Percentiles rank a stretch among this genome's conserved stretches.
phyloP scores from a whole-genome alignment of 129 eudicot genomes.

The Dittrichia graveolens region DNA sequence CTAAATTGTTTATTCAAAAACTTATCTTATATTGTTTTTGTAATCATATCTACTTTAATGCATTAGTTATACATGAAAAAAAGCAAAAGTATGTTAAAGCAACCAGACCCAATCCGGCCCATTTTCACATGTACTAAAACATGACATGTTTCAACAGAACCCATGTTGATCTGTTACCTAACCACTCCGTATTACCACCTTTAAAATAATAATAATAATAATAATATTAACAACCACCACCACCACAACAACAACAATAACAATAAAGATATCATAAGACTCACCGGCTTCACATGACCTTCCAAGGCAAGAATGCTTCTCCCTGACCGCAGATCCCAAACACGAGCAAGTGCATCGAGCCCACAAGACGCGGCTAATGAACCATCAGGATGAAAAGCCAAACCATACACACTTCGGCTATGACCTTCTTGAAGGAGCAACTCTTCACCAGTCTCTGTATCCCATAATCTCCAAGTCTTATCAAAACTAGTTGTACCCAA shows the following conservation, averaged over 20 bases:
- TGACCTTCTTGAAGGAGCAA: slow-evolving; percentile 97
- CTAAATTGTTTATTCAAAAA: not conserved
- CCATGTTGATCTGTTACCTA: too few relatives aligned
- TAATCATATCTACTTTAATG: not conserved
- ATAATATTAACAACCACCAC: too few relatives aligned
- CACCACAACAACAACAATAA: too few relatives aligned
- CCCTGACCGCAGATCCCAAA: slow-evolving; percentile 95
- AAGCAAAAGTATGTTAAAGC: not conserved
- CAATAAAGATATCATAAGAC: slow-evolving; percentile 5
- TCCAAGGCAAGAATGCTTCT: slow-evolving; percentile 90
- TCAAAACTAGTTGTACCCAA: slow-evolving; percentile 91
- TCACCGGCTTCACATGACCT: slow-evolving; percentile 97
- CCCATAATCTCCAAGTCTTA: slow-evolving; percentile 97
- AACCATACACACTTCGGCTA: slow-evolving; percentile 90
- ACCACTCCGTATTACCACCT: not conserved
- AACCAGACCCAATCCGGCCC: not conserved
- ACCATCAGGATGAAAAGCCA: slow-evolving; percentile 88
- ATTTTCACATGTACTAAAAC: not conserved
- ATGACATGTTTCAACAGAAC: not conserved
- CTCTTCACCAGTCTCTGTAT: slow-evolving; percentile 85
- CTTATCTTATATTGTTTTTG: not conserved
- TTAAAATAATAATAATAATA: not conserved
- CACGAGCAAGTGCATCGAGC: slow-evolving; percentile 93
- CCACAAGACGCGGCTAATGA: slow-evolving; percentile 92
- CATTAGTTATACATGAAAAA: not conserved